Conservation (phyloP, 2,329 filamentous ascomycete genomes). For the Cryphonectria japonica region DNA sequence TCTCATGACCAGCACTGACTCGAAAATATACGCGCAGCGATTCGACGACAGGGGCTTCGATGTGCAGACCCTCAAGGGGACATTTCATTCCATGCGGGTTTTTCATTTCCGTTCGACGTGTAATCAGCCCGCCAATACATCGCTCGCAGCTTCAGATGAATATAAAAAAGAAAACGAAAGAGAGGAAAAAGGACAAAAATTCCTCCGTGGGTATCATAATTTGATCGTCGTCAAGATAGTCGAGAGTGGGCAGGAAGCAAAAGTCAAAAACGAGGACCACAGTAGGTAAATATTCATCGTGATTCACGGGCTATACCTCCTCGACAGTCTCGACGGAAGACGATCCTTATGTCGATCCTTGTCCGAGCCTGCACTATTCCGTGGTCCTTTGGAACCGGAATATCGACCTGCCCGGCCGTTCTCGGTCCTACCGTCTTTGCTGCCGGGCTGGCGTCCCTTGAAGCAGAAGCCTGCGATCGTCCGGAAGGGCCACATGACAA, state of each 20-base stretch:
- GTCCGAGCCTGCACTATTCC: conserved; percentile 39
- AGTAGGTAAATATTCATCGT: not conserved
- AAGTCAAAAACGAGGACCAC: not conserved
- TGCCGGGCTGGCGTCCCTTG: conserved; percentile 36
- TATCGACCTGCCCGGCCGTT: conserved; percentile 31
- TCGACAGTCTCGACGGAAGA: conserved; percentile 31
- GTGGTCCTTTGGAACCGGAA: conserved; percentile 33
- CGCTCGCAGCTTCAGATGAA: not conserved
- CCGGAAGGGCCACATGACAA: conserved; percentile 50
- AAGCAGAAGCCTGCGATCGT: conserved; percentile 41
- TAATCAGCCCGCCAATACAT: not conserved
- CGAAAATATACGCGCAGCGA: not conserved
- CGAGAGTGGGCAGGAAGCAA: not conserved
- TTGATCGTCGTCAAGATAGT: not conserved
- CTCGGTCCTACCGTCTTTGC: conserved; percentile 28
- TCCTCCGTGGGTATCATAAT: conserved; percentile 8
- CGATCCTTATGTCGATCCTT: conserved; percentile 37
- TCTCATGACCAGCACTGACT: not conserved
- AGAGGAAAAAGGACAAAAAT: not conserved
- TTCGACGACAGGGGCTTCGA: not conserved
- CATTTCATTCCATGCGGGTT: not conserved
- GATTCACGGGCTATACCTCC: conserved; percentile 28
- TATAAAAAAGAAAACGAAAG: no score
- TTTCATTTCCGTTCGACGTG: not conserved
- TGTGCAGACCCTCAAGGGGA: not conserved